phyloP scores from a whole-genome alignment of 768 basidiomycete species.

The Tylopilus sp. region DNA sequence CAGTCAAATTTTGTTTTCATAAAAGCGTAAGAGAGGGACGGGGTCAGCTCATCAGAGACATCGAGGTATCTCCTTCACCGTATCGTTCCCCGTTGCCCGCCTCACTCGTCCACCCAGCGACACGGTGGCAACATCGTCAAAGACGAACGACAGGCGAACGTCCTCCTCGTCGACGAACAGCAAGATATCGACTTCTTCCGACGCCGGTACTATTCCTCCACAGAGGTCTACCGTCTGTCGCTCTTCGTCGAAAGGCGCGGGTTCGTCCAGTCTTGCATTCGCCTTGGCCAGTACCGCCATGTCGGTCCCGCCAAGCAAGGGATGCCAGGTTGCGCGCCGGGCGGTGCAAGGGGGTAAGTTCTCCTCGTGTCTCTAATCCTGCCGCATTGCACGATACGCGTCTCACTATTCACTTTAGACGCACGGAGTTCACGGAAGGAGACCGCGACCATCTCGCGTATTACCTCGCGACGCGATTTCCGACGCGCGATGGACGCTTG shows the following conservation, averaged over 20 bases:
- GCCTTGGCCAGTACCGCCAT: conserved; percentile 14
- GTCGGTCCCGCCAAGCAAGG: neutral
- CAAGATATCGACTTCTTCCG: conserved; percentile 24
- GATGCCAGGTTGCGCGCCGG: conserved; percentile 23
- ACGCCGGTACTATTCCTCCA: conserved; percentile 23
- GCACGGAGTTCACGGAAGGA: conserved; percentile 33
- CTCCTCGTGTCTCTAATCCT: neutral
- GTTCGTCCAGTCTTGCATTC: conserved; percentile 26
- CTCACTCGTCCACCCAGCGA: conserved; percentile 5
- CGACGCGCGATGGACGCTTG: conserved; percentile 39
- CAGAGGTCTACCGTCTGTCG: conserved; percentile 10
- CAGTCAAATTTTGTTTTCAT: conserved; percentile 30
- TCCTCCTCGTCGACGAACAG: conserved; percentile 31
- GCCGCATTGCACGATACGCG: neutral
- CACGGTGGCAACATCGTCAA: conserved; percentile 20
- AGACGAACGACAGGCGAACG: conserved; percentile 17
- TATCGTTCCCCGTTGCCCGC: too few relatives aligned
- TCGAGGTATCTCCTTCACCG: conserved; percentile 15
- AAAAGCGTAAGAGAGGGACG: conserved; percentile 23
- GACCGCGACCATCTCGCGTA: conserved; percentile 43
- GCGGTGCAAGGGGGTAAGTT: conserved; percentile 6
- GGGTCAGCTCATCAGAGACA: conserved; percentile 12
- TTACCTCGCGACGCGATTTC: conserved; percentile 49
- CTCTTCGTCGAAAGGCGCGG: conserved; percentile 24
- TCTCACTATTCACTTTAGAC: conserved; percentile 10